Conservation (phyloP, 2,329 filamentous ascomycete species). For the Colletotrichum abscissum region DNA sequence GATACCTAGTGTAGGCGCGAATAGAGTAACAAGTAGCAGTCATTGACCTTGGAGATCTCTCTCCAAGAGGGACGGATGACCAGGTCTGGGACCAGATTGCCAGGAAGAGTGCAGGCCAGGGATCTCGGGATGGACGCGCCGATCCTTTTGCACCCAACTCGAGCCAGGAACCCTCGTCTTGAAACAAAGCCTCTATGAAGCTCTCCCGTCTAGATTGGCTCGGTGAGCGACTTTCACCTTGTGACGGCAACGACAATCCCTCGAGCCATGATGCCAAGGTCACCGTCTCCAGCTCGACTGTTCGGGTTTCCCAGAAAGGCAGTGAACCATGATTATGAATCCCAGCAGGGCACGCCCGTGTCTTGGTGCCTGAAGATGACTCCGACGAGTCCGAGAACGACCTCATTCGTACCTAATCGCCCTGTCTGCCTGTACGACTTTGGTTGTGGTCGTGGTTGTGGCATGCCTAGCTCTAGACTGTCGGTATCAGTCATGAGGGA, state of each 20-base stretch:
- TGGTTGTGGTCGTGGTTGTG: not conserved
- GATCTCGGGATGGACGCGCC: slow-evolving; percentile 28
- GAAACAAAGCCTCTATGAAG: slow-evolving; percentile 4
- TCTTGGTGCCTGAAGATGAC: slow-evolving; percentile 25
- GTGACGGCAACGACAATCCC: slow-evolving; percentile 2
- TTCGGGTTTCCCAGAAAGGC: slow-evolving; percentile 9
- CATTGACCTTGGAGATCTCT: not conserved
- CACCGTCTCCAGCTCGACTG: slow-evolving; percentile 12
- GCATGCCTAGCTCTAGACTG: not conserved
- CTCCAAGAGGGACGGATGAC: not conserved
- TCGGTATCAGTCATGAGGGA: not conserved
- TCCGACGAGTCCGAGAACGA: not conserved
- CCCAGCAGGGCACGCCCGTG: slow-evolving; percentile 9
- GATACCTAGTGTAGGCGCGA: not conserved
- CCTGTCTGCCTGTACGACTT: not conserved
- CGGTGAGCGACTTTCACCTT: slow-evolving; percentile 24
- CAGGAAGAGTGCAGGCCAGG: not conserved
- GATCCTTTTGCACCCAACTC: slow-evolving; percentile 27
- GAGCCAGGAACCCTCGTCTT: slow-evolving; percentile 33
- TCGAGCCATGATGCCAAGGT: not conserved
- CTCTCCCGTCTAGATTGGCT: slow-evolving; percentile 15
- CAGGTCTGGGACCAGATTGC: not conserved
- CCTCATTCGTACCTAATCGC: not conserved
- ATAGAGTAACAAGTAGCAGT: not conserved
- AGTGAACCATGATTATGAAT: slow-evolving; percentile 21